These are phyloP conservation scores for Macrocybe gigantea DNA, from an alignment of 768 basidiomycete species.

Conservation along the genomic window DNA sequence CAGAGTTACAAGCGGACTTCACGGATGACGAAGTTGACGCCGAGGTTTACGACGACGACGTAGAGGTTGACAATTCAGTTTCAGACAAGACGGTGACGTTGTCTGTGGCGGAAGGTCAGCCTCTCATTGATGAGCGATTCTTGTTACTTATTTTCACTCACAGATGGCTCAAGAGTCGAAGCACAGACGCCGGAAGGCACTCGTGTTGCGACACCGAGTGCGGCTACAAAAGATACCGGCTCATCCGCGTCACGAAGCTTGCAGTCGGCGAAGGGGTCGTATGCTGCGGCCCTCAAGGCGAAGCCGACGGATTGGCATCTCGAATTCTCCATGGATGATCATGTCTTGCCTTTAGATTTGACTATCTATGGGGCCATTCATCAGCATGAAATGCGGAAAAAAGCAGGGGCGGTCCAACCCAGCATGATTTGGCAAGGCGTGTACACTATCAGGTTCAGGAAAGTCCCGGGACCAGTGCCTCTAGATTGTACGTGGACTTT, in stretches of 20 bases:
- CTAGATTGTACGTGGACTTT: conserved; percentile 47
- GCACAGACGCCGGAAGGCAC: conserved; percentile 98
- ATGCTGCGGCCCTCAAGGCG: conserved; percentile 90
- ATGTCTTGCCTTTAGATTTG: conserved; percentile 74
- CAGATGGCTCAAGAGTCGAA: conserved; percentile 90
- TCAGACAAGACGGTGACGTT: conserved; percentile 85
- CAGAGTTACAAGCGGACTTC: conserved; percentile 67
- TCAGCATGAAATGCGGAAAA: conserved; percentile 80
- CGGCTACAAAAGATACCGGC: conserved; percentile 33
- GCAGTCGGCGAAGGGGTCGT: conserved; percentile 53
- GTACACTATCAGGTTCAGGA: conserved; percentile 90
- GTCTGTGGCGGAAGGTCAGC: conserved; percentile 70
- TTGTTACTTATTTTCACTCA: conserved; percentile 6
- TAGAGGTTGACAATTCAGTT: conserved; percentile 62
- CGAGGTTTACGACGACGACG: conserved; percentile 86
- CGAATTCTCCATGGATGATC: conserved; percentile 92
- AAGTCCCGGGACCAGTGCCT: conserved; percentile 73
- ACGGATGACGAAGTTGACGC: conserved; percentile 87
- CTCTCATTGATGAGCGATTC: neutral
- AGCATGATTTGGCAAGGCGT: conserved; percentile 86
- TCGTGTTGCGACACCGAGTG: conserved; percentile 82
- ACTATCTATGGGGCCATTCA: conserved; percentile 97
- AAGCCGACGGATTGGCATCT: conserved; percentile 97
- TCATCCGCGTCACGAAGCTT: conserved; percentile 22
- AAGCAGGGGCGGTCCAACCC: conserved; percentile 53